Evolutionary conservation across 208 protist species (phyloP).

Genomic region (Trypanosoma congolense): DNA sequence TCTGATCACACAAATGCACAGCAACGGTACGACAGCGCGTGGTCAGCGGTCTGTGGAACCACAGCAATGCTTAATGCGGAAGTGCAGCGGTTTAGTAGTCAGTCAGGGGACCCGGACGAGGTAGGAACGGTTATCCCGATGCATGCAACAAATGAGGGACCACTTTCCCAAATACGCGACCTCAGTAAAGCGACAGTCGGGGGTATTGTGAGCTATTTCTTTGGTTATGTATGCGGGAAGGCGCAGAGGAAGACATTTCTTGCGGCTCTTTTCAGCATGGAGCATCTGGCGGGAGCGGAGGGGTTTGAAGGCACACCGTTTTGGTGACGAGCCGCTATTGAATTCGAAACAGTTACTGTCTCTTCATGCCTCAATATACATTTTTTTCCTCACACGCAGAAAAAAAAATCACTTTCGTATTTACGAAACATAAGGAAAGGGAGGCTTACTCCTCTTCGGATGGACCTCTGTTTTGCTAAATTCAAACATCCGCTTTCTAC

Average conservation of each 20-base stretch:
- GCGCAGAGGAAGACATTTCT: conserved; percentile 23
- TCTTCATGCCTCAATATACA: no score
- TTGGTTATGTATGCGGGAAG: conserved; percentile 21
- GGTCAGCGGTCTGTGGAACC: conserved; percentile 23
- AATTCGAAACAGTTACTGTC: neutral
- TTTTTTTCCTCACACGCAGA: no score
- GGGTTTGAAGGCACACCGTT: conserved; percentile 17
- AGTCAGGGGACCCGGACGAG: conserved; percentile 16
- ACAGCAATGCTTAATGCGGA: conserved; percentile 25
- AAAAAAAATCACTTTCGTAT: no score
- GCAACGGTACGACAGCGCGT: conserved; percentile 28
- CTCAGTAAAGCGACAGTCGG: conserved; percentile 25
- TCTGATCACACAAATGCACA: conserved; percentile 27
- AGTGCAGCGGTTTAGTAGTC: conserved; percentile 8
- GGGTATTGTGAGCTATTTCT: conserved; percentile 28
- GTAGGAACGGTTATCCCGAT: conserved; percentile 23
- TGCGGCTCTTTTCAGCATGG: conserved; percentile 28
- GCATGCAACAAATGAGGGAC: conserved; percentile 9
- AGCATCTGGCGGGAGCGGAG: conserved; percentile 24
- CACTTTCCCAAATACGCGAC: conserved; percentile 22
- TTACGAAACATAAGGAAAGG: no score
- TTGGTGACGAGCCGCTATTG: conserved; percentile 10
- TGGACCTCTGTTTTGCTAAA: no score
- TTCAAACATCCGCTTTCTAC: no score
- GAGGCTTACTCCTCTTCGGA: no score